Base-by-base conservation (phyloP, 257 asterid species). In the Przewalskia tangutica region DNA sequence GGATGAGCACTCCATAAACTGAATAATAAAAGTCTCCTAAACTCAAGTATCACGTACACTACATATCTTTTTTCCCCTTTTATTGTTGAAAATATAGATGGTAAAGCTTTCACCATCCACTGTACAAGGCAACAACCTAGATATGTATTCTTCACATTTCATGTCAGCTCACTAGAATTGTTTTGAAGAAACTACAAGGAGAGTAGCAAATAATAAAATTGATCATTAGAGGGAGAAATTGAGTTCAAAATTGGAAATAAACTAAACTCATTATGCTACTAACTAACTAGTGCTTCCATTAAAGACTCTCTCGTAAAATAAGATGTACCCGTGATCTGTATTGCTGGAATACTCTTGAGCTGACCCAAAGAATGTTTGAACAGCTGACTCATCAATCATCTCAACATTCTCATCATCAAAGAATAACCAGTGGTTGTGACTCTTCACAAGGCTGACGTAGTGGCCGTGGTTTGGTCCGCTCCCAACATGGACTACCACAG, bases 401-500 rank as follows among this genome's bases (percentile, higher is more conserved):
- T 93, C 98, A 83, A 93, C 98, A 27, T 91, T 92, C 78, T 93
- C 98, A 36, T 93, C 98, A 7, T 93, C 98, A 75, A 93, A 92
- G 89, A 91, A 91, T 55, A 93, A 67, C 98, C 98, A 93, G 84
- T 92, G 98, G 85, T 91, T 91, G 86, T 93, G 98, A 82, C 98
- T 93, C 86, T 92, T 93, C 84, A 93, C 98, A 3, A 92, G 97
- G 90, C 98, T 93, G 80, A 93, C 90, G 23, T 93, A 93, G 89
- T 93, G 98, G 14, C 98, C 98, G 7, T 93, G 98, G 86, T 92
- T 93, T 75, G 98, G 97, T 32, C 97, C 97, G 66, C 95, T 92
- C 36, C 97, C 97, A 6, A 93, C 95, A 56, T 92, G 97, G 64
- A 93, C 97, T 5, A 92, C 98, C 59, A 93, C 97, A 6, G 94